Conservation (phyloP, 2,329 filamentous ascomycete species). For the Sporothrix humicola region DNA sequence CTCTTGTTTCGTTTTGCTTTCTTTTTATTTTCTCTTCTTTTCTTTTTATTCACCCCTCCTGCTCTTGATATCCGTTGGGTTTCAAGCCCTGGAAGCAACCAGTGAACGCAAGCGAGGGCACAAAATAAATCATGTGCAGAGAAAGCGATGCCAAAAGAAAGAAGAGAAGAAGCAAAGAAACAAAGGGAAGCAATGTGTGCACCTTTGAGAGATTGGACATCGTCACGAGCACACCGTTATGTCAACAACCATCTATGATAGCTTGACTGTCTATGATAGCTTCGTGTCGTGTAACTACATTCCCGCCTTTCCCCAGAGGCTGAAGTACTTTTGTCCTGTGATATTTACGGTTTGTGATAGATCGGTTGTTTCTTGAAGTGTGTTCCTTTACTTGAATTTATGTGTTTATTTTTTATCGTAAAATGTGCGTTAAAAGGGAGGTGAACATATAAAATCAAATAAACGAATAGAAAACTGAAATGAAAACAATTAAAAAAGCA, state of each 20-base stretch:
- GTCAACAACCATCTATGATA: not conserved
- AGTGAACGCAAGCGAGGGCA: not conserved
- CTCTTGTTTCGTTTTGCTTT: not conserved
- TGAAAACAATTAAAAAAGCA: not conserved
- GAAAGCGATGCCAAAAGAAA: not conserved
- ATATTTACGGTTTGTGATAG: too few relatives aligned
- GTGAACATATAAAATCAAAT: slow-evolving; percentile 10
- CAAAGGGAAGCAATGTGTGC: not conserved
- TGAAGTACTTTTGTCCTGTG: not conserved
- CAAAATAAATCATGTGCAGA: not conserved
- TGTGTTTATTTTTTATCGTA: slow-evolving; percentile 15
- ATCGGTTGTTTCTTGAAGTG: not conserved
- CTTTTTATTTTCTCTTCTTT: slow-evolving; percentile 10
- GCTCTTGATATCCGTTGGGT: not conserved
- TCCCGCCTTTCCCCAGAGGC: not conserved
- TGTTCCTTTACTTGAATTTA: not conserved
- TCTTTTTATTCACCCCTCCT: not conserved
- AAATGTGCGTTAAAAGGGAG: slow-evolving; percentile 22
- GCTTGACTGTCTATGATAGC: too few relatives aligned
- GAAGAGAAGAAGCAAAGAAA: not conserved
- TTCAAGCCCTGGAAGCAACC: not conserved
- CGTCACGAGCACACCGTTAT: not conserved
- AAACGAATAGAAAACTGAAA: slow-evolving; percentile 1
- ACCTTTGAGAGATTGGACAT: not conserved
- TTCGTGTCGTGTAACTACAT: not conserved